Evolutionary conservation across 1,284 basidiomycete species (phyloP).

Genomic region (Ustilago nuda): DNA sequence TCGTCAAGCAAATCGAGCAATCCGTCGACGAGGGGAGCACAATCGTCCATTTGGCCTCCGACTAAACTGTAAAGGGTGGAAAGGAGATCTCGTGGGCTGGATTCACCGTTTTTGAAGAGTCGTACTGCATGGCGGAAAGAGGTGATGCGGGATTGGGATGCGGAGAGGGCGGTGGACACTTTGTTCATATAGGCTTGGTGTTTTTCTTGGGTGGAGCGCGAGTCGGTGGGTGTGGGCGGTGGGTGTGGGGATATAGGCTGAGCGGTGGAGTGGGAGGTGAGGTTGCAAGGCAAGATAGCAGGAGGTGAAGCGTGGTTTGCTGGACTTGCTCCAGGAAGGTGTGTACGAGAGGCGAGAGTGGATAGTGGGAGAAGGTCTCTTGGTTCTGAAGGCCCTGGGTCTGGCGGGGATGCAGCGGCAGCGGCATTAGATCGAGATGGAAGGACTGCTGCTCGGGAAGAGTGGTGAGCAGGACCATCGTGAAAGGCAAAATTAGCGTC

Average conservation of each 20-base stretch:
- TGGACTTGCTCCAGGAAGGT: conserved; percentile 58
- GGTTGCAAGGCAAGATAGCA: conserved; percentile 46
- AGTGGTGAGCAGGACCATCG: conserved; percentile 70
- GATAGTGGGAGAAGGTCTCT: conserved; percentile 48
- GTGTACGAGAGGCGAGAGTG: conserved; percentile 69
- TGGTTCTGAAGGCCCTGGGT: conserved; percentile 5
- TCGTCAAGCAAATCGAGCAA: conserved; percentile 74
- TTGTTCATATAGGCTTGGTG: conserved; percentile 79
- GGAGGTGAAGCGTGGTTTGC: conserved; percentile 49
- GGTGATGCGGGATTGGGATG: conserved; percentile 78
- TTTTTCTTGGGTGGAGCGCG: conserved; percentile 70
- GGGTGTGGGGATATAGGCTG: conserved; percentile 36
- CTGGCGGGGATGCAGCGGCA: neutral
- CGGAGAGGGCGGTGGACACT: conserved; percentile 76
- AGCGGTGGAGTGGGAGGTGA: conserved; percentile 34
- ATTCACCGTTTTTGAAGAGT: conserved; percentile 82
- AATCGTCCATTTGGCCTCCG: conserved; percentile 71
- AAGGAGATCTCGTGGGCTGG: conserved; percentile 83
- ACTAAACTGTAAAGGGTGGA: conserved; percentile 87
- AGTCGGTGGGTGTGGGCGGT: conserved; percentile 74
- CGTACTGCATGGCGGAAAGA: conserved; percentile 84
- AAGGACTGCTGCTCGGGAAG: conserved; percentile 2
- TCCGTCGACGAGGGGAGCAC: conserved; percentile 78
- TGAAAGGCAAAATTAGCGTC: conserved; percentile 84
- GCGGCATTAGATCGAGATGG: conserved; percentile 7